Evolutionary conservation across 1,284 basidiomycete species (phyloP), one percentile per base, ranked within the genome.

Genomic region (Cutaneotrichosporon sp.): DNA sequence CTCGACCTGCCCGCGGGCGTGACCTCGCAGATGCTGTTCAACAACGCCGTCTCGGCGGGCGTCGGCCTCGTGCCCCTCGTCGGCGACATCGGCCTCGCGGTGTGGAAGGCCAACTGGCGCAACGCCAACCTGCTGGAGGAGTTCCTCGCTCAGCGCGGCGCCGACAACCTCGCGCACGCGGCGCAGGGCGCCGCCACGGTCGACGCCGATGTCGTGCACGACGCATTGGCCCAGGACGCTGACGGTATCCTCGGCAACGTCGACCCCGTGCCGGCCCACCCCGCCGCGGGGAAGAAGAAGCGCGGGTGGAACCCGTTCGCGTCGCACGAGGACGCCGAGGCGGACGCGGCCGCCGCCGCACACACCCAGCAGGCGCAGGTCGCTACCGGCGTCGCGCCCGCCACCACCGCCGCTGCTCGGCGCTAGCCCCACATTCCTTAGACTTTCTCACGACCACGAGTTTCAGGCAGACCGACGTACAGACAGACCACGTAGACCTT

Each of bases 71-170:
- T 97, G 4, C 94, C 93, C 0, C 47, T 92, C 43, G 83, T 86
- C 0, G 94, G 93, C 3, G 92, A 95, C 75, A 75, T 97, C 54
- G 74, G 87, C 4, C 77, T 92, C 34, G 73, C 92, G 82, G 54
- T 81, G 80, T 95, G 83, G 84, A 94, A 92, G 76, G 87, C 92
- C n/a, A 97, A 97, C 79, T 90, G 87, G 47, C 84, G 94, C 66
- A 97, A 97, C 72, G 92, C 91, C 3, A 72, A 76, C 55, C 55
- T 78, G 5, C 69, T 80, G 18, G 79, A 80, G 60, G 74, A 73
- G 24, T 78, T 68, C 67, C 71, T 80, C 25, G 64, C 66, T n/a
- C 72, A 76, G 38, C 69, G 78, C 16, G 78, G 75, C 5, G 69
- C 72, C 53, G 75, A 78, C 60, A 72, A 75, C 65, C 69, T 79